These are phyloP conservation scores for Lactarius trivialis DNA, from an alignment of 768 basidiomycete genomes.

Conservation along the genomic window DNA sequence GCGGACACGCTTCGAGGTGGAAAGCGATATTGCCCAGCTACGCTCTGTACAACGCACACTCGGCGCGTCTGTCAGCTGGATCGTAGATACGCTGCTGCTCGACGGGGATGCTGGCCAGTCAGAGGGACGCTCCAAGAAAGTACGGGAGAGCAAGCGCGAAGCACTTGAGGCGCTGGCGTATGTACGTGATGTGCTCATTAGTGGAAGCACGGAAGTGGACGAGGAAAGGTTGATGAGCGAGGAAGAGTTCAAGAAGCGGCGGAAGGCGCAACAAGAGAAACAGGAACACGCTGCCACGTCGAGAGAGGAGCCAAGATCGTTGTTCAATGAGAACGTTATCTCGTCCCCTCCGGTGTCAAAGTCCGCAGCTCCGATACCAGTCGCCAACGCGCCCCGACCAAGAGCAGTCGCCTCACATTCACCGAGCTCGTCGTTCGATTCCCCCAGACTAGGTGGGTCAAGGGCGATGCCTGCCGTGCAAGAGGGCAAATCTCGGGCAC, in stretches of 20 bases:
- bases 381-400: slow-evolving; percentile 19
- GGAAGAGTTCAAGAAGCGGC: slow-evolving; percentile 38
- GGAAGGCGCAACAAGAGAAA: slow-evolving; percentile 25
- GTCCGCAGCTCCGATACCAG: slow-evolving; percentile 13
- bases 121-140: slow-evolving; percentile 36
- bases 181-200: slow-evolving; percentile 66
- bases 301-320: slow-evolving; percentile 5
- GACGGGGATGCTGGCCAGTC: slow-evolving; percentile 42
- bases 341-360: slow-evolving; percentile 23
- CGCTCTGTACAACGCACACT: slow-evolving; percentile 54
- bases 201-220: slow-evolving; percentile 49
- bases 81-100: slow-evolving; percentile 62
- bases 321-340: slow-evolving; percentile 7
- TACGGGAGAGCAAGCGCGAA: slow-evolving; percentile 45
- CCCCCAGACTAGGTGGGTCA: slow-evolving; percentile 11
- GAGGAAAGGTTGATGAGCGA: slow-evolving; percentile 61
- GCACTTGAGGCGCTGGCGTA: slow-evolving; percentile 73
- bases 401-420: slow-evolving; percentile 16
- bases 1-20: slow-evolving; percentile 61
- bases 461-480: slow-evolving; percentile 21
- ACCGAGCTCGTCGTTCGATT: slow-evolving; percentile 17
- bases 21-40: slow-evolving; percentile 51
- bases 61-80: slow-evolving; percentile 66
- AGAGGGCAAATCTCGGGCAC: slow-evolving; percentile 32
- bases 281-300: slow-evolving; percentile 13